Evolutionary conservation across 345 rosid species (phyloP).

Genomic region (Eutrema yunnanense): DNA sequence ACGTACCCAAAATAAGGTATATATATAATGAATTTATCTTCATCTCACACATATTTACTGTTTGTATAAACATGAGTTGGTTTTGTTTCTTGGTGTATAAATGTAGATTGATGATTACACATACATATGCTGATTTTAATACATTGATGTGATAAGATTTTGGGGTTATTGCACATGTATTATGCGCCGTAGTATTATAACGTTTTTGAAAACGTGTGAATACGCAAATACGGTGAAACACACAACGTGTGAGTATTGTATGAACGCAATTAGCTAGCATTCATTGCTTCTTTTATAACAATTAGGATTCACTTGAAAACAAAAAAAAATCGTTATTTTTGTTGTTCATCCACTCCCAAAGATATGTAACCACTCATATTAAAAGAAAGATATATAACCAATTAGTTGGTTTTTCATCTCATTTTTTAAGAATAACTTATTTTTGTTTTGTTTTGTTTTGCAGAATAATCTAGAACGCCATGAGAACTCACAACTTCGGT

Average conservation of each 20-base stretch:
- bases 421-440: background rate
- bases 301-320: background rate
- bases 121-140: background rate
- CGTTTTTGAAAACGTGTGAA: background rate
- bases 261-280: background rate
- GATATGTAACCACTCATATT: background rate
- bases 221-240: background rate
- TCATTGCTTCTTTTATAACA: background rate
- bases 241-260: background rate
- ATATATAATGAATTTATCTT: background rate
- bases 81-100: background rate
- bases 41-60: background rate
- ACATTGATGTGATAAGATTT: background rate
- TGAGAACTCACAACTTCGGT: slow-evolving; percentile 63
- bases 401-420: background rate
- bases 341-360: background rate
- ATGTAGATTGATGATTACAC: background rate
- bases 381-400: background rate
- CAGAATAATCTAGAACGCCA: slow-evolving; percentile 78
- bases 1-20: slow-evolving; percentile 95
- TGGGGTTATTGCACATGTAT: background rate
- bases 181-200: background rate
- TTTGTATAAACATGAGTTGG: background rate
- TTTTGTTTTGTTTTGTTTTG: background rate
- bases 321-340: background rate